Conservation (phyloP, 2,329 filamentous ascomycete species). For the Raffaelea arxii region DNA sequence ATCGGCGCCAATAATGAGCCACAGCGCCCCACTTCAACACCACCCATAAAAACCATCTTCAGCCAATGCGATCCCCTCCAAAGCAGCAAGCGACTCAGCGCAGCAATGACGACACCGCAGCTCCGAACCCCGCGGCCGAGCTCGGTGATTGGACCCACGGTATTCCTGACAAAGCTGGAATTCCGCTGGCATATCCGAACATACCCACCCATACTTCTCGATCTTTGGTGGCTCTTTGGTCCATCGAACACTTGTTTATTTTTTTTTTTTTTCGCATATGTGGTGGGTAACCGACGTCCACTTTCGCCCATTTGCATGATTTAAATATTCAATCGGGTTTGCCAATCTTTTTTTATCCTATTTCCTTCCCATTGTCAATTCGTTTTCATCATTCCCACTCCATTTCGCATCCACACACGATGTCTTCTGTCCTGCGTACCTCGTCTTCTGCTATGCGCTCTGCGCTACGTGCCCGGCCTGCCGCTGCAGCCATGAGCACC, state of each 20-base stretch:
- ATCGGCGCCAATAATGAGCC: too few species aligned
- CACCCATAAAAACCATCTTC: too few species aligned
- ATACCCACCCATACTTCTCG: too few species aligned
- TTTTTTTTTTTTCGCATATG: background rate
- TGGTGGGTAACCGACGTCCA: too few species aligned
- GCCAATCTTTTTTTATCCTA: background rate
- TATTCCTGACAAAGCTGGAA: too few species aligned
- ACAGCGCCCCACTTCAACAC: too few species aligned
- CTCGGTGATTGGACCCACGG: conserved; percentile 3
- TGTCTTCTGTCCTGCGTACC: conserved; percentile 11
- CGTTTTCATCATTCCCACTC: conserved; percentile 1
- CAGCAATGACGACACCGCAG: conserved; percentile 2
- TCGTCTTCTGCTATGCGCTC: conserved; percentile 68
- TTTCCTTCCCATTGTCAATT: conserved; percentile 7
- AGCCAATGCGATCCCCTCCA: too few species aligned
- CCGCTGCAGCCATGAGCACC: conserved; percentile 54
- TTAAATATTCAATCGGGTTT: background rate
- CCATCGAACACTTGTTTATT: background rate
- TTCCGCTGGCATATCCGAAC: background rate
- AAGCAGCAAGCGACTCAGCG: background rate
- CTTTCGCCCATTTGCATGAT: too few species aligned
- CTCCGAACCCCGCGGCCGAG: background rate
- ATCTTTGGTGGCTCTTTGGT: too few species aligned
- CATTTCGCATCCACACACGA: background rate
- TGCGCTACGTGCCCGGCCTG: conserved; percentile 55